phyloP scores from a whole-genome alignment of 2,329 filamentous ascomycete species.

The Hypoxylon sp. region DNA sequence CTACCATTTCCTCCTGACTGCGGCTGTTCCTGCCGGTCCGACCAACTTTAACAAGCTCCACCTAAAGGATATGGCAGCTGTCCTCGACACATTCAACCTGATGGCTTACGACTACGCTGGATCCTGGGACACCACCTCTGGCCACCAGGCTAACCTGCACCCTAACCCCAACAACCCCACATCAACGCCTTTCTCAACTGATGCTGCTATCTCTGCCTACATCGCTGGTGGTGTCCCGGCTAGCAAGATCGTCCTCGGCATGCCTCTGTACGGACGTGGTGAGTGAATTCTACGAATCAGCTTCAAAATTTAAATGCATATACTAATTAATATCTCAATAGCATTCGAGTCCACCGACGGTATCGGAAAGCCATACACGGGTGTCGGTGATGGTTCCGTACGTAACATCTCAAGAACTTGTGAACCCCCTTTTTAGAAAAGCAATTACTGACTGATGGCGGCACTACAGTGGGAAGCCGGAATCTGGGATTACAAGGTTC shows the following conservation, averaged over 20 bases:
- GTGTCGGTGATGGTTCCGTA: conserved; percentile 70
- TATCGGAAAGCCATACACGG: conserved; percentile 73
- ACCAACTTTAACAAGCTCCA: conserved; percentile 64
- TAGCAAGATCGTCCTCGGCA: conserved; percentile 80
- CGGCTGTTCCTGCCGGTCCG: conserved; percentile 67
- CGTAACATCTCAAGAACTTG: background rate
- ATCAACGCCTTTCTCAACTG: conserved; percentile 78
- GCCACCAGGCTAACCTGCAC: conserved; percentile 82
- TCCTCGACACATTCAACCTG: conserved; percentile 71
- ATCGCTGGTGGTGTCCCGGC: conserved; percentile 72
- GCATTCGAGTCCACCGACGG: conserved; percentile 76
- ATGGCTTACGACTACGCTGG: conserved; percentile 85
- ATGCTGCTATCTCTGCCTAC: conserved; percentile 77
- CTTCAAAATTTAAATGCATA: background rate
- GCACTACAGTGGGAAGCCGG: conserved; percentile 76
- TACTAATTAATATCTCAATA: background rate
- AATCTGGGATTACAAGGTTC: conserved; percentile 84
- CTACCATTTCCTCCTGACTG: conserved; percentile 69
- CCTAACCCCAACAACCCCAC: conserved; percentile 65
- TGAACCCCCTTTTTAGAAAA: background rate
- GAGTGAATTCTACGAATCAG: background rate
- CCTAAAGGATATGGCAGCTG: conserved; percentile 61
- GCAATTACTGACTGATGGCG: conserved; percentile 1
- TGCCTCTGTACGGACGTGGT: conserved; percentile 82
- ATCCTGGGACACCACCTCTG: conserved; percentile 74